A percentile compares a stretch with the other conserved stretches of the same genome.
Conservation (phyloP, 2,329 filamentous ascomycete genomes). For the Leptographium lundbergii region DNA sequence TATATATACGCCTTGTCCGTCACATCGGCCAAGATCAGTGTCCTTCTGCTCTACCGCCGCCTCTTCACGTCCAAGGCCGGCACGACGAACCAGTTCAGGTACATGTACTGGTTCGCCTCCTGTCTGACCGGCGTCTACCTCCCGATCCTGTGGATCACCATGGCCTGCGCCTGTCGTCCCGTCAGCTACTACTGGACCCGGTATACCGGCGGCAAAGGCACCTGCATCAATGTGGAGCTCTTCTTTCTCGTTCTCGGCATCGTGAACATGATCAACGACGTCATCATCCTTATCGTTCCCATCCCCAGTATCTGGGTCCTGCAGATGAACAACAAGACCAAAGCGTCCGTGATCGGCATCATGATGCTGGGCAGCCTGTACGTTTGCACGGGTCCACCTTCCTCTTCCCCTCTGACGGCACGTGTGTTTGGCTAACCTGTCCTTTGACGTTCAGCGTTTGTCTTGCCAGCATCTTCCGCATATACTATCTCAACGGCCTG, state of each 20-base stretch:
- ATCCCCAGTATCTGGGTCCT: neutral
- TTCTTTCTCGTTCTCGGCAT: slow-evolving; percentile 3
- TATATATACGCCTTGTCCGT: neutral
- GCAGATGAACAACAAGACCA: neutral
- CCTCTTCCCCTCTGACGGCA: neutral
- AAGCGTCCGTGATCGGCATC: neutral
- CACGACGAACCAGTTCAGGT: neutral
- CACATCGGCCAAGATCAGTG: neutral
- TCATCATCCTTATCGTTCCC: neutral
- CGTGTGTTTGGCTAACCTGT: neutral
- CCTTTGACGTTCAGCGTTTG: neutral
- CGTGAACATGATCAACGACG: slow-evolving; percentile 4
- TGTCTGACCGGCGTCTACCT: neutral
- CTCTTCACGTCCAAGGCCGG: neutral
- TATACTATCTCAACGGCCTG: slow-evolving; percentile 1
- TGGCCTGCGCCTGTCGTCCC: neutral
- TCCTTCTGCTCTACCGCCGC: slow-evolving; percentile 2
- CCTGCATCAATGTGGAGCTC: slow-evolving; percentile 1
- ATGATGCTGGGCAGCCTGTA: slow-evolving; percentile 3
- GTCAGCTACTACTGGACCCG: slow-evolving; percentile 2
- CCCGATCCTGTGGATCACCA: slow-evolving; percentile 1
- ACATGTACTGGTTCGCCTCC: neutral
- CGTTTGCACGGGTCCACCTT: neutral
- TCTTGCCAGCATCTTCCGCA: slow-evolving; percentile 2
- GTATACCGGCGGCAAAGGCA: neutral